Evolutionary conservation across 345 rosid genomes (phyloP), one percentile per base, ranked within the genome.

Genomic region (Murraya koenigii): DNA sequence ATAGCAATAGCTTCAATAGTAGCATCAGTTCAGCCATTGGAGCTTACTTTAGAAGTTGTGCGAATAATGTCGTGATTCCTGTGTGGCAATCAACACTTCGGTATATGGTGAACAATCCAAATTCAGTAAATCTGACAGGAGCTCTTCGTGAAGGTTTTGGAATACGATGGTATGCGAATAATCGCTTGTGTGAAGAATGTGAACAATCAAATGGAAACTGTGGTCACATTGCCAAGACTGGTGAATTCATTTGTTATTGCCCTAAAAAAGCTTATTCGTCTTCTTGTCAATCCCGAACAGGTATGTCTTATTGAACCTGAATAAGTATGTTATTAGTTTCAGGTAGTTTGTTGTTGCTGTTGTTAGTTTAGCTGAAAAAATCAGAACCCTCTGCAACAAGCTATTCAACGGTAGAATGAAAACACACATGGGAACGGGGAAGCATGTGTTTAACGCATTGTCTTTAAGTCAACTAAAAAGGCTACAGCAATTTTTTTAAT

Each of bases 231-330:
- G 0, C 5, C 3, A 54, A n/a, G 1, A 55, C 74, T 7, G 5
- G 8, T 23, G 30, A 22, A 25, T 83, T 83, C 38, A 8, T 71
- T 70, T 83, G 86, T 36, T 75, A 64, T 39, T 80, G 83, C 41
- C 13, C 65, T 4, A 61, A 69, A 61, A 4, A 5, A 6, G 65
- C 79, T 58, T 6, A 15, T 17, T 15, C 30, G 0, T 8, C 0
- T 0, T 32, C 8, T 1, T 78, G 79, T 56, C 56, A 1, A 25
- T 3, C 62, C 7, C 20, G 22, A 17, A 17, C 19, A 52, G 22
- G 56, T 52, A 52, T 19, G 22, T 52, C 22, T 52, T 52, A 4
- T 17, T 52, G 22, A 22, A 52, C 20, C 7, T 6, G 20, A 52
- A 52, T 52, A 52, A 52, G 56, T 44, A 44, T 10, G 17, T 44